Base-by-base conservation (phyloP, 2,329 filamentous ascomycete genomes). In the Grosmannia clavigera region DNA sequence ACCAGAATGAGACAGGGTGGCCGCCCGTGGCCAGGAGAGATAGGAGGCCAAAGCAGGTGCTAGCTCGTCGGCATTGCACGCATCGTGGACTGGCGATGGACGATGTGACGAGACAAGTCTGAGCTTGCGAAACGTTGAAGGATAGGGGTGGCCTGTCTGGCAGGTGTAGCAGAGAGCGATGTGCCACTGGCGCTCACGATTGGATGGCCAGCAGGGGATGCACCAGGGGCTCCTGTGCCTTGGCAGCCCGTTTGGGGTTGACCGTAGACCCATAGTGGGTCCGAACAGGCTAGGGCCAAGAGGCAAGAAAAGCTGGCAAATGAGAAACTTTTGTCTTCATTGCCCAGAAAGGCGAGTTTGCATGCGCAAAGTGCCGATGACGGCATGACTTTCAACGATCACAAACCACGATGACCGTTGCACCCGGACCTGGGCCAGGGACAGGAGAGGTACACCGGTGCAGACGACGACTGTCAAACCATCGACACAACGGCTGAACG, bases 81-180 rank as follows among this genome's bases (percentile, higher is more conserved):
- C 12, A 51, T 25, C 19, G 16, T 25, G 46, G 25, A 19, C 38
- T 29, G 46, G 60, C 43, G 61, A 62, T 66, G 55, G 64, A 64
- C 61, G 64, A 66, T 68, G 60, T 63, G 64, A 66, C 66, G 63
- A 52, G 31, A 46, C 61, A 58, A 62, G 65, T 66, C 65, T 63
- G 60, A 61, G 38, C 29, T 58, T 54, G 38, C 16, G 19, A 29
- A 25, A 27, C 25, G 27, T 50, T 40, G 50, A n/a, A 55, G 33
- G 33, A 35, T 9, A 55, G 56, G 43, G 25, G 38, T 43, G 4
- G 59, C 50, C 61, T 54, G 60, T 58, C 55, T 16, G 53, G 60
- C 38, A 51, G 16, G 14, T 51, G 62, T 38, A 60, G 48, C 48
- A 38, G 25, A 27, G 29, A 10, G 16, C n/a, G 19, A 38, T 58